Evolutionary conservation across 345 rosid genomes (phyloP).

Genomic region (Acer yangbiense): DNA sequence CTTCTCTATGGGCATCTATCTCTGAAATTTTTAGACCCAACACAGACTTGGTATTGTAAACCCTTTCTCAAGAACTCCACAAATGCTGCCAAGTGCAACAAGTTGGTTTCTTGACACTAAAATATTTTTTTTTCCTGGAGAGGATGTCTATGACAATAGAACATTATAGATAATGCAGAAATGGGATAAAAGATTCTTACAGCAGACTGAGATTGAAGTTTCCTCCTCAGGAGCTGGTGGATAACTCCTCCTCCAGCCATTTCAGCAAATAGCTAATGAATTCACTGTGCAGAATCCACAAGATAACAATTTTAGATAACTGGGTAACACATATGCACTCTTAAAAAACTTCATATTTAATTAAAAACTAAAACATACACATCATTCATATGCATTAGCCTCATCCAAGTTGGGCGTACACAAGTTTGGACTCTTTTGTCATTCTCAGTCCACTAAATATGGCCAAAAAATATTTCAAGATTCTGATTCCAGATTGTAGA

Average conservation of each 20-base stretch:
- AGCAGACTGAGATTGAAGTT: constrained; percentile 62
- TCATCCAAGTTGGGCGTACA: background rate
- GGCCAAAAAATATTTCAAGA: too few species aligned
- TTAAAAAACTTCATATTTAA: too few species aligned
- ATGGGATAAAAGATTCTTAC: constrained; percentile 39
- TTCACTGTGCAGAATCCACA: constrained; percentile 25
- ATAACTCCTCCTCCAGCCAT: constrained; percentile 96
- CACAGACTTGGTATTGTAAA: background rate
- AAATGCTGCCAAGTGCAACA: background rate
- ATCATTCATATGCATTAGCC: background rate
- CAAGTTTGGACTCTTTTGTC: too few species aligned
- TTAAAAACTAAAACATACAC: too few species aligned
- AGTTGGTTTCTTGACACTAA: background rate
- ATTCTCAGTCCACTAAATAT: too few species aligned
- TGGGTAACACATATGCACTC: background rate
- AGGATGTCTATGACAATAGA: background rate
- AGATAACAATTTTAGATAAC: background rate
- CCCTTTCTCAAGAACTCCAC: background rate
- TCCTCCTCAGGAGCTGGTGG: constrained; percentile 86
- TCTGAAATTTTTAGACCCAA: background rate
- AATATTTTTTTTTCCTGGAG: background rate
- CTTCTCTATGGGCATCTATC: too few species aligned
- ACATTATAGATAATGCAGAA: background rate
- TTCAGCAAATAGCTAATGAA: constrained; percentile 35
- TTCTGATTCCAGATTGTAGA: too few species aligned